Conservation (phyloP, 2,329 filamentous ascomycete species). For the Polytolypa hystricis region DNA sequence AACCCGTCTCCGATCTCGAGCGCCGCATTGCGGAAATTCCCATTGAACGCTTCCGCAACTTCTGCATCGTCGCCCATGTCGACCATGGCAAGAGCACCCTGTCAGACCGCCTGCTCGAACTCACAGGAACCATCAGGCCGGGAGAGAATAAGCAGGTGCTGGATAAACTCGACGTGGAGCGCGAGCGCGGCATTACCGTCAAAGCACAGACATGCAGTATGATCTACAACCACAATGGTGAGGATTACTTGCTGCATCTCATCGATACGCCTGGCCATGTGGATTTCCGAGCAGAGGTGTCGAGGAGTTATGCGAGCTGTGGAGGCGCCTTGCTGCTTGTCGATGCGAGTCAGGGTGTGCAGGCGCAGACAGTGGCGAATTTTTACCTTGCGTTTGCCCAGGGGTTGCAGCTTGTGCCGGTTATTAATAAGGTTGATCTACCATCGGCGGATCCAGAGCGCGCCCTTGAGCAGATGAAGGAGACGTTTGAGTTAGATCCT, state of each 20-base stretch:
- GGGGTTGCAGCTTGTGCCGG: conserved; percentile 72
- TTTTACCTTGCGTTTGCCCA: conserved; percentile 96
- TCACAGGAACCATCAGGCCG: conserved; percentile 82
- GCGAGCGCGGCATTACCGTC: conserved; percentile 92
- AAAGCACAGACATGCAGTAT: conserved; percentile 98
- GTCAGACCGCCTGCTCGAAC: conserved; percentile 80
- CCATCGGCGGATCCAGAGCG: conserved; percentile 77
- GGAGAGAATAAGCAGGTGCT: conserved; percentile 89
- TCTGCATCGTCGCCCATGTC: conserved; percentile 97
- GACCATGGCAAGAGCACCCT: conserved; percentile 98
- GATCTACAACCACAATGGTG: conserved; percentile 76
- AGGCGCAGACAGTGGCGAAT: conserved; percentile 96
- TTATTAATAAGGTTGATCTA: conserved; percentile 95
- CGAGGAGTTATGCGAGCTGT: conserved; percentile 88
- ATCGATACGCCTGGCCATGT: conserved; percentile 97
- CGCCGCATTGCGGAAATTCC: conserved; percentile 42
- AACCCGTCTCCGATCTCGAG: conserved; percentile 42
- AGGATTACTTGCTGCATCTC: conserved; percentile 87
- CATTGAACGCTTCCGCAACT: conserved; percentile 61
- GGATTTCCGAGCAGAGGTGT: conserved; percentile 94
- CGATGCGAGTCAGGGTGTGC: conserved; percentile 90
- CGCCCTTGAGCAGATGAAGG: conserved; percentile 74
- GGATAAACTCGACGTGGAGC: conserved; percentile 93
- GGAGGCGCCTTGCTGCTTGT: conserved; percentile 86
- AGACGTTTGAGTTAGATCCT: conserved; percentile 77